Evolutionary conservation across 805 yeast genomes (phyloP), one percentile per base, ranked within the genome.

Genomic region (Torulaspora maleeae): DNA sequence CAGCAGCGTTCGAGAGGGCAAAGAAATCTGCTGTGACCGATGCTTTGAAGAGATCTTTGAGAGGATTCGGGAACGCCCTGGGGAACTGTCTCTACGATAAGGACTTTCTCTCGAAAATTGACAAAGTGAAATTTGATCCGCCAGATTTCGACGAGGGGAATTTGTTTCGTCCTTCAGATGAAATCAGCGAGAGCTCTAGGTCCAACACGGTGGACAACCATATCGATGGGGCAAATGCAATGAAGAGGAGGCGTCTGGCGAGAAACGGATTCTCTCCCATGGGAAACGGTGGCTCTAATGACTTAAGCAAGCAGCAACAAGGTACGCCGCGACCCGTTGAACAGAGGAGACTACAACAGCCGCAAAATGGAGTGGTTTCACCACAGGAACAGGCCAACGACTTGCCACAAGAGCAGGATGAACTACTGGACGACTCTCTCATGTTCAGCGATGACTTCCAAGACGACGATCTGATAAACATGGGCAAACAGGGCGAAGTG

Each of bases 41-140:
- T 67, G 95, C 86, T 0, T 64, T 86, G 57, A 86, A 86, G 59
- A 69, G 95, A 51, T 84, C 90, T 17, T 70, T 86, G 48, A 73
- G 95, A 59, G 82, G 85, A 46, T 86, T 83, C 61, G 95, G 95
- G 38, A 86, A 84, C 60, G 87, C 86, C 0, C 66, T 86, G 58
- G 95, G 95, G 1, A 86, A 86, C 56, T 86, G 95, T 64, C 73
- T 86, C n/a, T 86, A 86, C 56, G 95, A 86, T 60, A 82, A 82
- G 55, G 79, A 78, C 41, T 82, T 80, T 47, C 61, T 83, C 34
- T 72, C 65, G 5, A 69, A 63, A 52, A 71, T 71, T 22, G 70
- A 71, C 40, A 67, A 64, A 37, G 73, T 71, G 2, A 70, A 70
- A 43, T 69, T 68, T 51, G 72, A 68, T 38, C 74, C 75, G 0